phyloP scores from a whole-genome alignment of 805 yeast species.

The Saccharomycopsis oosterbeekiorum region DNA sequence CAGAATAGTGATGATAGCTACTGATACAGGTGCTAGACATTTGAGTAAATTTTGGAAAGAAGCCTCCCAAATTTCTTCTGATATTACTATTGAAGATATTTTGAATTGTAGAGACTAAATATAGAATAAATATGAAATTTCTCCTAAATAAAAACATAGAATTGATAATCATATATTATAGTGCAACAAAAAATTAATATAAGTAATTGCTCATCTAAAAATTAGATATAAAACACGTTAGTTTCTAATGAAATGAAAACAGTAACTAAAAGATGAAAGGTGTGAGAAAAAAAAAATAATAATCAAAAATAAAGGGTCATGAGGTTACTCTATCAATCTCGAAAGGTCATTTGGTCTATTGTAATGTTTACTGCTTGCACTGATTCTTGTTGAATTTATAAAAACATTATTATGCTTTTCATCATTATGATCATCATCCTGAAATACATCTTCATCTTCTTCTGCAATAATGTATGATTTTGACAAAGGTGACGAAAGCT shows the following conservation, averaged over 20 bases:
- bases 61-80: constrained; percentile 33
- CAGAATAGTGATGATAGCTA: constrained; percentile 71
- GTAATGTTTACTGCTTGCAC: neutral
- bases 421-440: neutral
- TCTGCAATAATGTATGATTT: neutral
- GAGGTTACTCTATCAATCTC: neutral
- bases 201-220: neutral
- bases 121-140: neutral
- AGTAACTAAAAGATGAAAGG: neutral
- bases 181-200: neutral
- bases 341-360: neutral
- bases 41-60: constrained; percentile 85
- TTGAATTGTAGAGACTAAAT: constrained; percentile 10
- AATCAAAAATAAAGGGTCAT: neutral
- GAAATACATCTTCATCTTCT: neutral
- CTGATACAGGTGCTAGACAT: constrained; percentile 90
- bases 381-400: neutral
- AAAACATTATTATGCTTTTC: neutral
- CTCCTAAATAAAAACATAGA: neutral
- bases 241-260: neutral
- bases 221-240: neutral
- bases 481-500: neutral
- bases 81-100: constrained; percentile 29
- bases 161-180: too few relatives aligned
- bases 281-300: neutral